Evolutionary conservation across 108 stramenopile species (phyloP).

Genomic region (Aureococcus anophagefferens): DNA sequence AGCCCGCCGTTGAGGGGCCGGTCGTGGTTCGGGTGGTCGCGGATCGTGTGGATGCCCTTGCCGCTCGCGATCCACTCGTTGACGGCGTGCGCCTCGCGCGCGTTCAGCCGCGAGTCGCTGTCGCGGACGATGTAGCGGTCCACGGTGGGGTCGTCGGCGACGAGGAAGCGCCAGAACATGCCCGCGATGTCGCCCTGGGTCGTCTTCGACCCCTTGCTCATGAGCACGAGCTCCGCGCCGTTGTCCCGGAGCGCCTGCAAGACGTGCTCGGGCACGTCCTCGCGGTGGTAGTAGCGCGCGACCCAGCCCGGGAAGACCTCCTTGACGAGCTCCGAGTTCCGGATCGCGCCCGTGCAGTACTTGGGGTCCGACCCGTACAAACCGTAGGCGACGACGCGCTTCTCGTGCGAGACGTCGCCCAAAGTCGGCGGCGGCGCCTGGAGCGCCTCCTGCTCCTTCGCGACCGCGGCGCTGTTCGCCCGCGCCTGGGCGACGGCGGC

Average conservation of each 20-base stretch:
- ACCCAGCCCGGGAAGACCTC: constrained; percentile 24
- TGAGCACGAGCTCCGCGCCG: constrained; percentile 11
- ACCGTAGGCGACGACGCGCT: constrained; percentile 19
- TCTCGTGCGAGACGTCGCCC: background rate
- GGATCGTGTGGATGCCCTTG: constrained; percentile 16
- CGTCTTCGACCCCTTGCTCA: background rate
- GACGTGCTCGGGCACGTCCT: constrained; percentile 13
- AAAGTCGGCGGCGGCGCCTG: background rate
- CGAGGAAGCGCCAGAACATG: constrained; percentile 29
- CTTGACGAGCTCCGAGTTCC: constrained; percentile 12
- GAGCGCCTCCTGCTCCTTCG: background rate
- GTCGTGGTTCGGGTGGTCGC: constrained; percentile 26
- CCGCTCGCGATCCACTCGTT: constrained; percentile 13
- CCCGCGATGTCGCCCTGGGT: constrained; percentile 12
- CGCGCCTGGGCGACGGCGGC: background rate
- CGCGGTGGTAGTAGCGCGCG: constrained; percentile 13
- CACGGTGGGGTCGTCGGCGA: constrained; percentile 17
- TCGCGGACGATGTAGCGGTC: constrained; percentile 29
- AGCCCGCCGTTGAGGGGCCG: constrained; percentile 21
- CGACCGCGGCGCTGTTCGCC: background rate
- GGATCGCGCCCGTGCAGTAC: constrained; percentile 23
- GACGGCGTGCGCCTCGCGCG: constrained; percentile 20
- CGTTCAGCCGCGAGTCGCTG: constrained; percentile 22
- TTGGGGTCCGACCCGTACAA: constrained; percentile 21
- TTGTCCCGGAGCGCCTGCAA: background rate